These are phyloP conservation scores for Paxillus involutus DNA, from an alignment of 768 basidiomycete genomes.

Conservation along the genomic window DNA sequence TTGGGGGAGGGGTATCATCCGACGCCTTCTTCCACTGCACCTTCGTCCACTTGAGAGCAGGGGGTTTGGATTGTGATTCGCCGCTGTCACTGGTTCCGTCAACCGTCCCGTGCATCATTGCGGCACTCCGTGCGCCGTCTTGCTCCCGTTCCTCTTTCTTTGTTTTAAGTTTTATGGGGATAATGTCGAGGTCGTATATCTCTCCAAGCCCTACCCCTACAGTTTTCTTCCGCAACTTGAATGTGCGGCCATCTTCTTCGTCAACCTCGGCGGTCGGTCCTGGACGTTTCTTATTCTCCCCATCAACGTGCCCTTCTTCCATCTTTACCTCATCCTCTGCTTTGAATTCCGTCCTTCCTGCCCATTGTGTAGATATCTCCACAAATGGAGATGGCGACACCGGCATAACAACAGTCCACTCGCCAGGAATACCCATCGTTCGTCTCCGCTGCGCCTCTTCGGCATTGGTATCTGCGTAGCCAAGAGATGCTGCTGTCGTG, in stretches of 20 bases:
- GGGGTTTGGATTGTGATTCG: slow-evolving; percentile 1
- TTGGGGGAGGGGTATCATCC: background rate
- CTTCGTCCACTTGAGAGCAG: slow-evolving; percentile 35
- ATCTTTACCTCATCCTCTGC: background rate
- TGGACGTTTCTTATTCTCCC: slow-evolving; percentile 40
- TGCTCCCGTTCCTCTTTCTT: slow-evolving; percentile 36
- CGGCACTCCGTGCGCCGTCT: slow-evolving; percentile 3
- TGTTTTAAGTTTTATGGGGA: slow-evolving; percentile 60
- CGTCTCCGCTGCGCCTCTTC: slow-evolving; percentile 63
- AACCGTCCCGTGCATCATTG: slow-evolving; percentile 8
- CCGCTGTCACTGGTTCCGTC: background rate
- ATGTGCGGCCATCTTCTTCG: slow-evolving; percentile 53
- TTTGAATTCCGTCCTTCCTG: background rate
- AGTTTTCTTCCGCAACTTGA: slow-evolving; percentile 69
- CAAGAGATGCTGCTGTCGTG: slow-evolving; percentile 82
- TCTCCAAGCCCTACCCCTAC: slow-evolving; percentile 64
- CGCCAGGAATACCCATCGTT: slow-evolving; percentile 70
- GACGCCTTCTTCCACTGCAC: slow-evolving; percentile 34
- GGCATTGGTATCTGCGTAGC: slow-evolving; percentile 74
- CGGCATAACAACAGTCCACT: slow-evolving; percentile 70
- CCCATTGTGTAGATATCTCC: slow-evolving; percentile 2
- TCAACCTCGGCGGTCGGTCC: slow-evolving; percentile 42
- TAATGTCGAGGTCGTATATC: slow-evolving; percentile 76
- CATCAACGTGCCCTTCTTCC: slow-evolving; percentile 19
- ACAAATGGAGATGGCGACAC: slow-evolving; percentile 23